Percentiles rank a stretch among this genome's conserved stretches.
Evolutionary conservation across 176 grass and related monocot species (phyloP).

Genomic region (Themeda triandra): DNA sequence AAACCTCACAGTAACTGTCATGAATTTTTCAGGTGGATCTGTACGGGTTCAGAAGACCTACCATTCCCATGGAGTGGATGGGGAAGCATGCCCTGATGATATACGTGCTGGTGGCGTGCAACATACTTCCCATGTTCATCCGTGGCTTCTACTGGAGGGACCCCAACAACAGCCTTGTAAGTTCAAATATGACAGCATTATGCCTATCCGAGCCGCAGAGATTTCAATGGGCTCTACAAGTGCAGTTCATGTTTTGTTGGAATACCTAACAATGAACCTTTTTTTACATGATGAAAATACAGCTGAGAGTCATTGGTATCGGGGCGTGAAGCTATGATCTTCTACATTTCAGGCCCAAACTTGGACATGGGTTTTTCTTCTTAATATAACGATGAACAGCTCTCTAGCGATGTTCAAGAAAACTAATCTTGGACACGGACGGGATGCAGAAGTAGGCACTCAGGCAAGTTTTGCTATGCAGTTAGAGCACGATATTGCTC

Average conservation of each 20-base stretch:
- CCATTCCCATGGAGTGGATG: conserved; percentile 71
- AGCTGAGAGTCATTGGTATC: conserved; percentile 42
- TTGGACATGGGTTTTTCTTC: not conserved
- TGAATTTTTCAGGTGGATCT: conserved; percentile 66
- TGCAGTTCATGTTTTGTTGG: not conserved
- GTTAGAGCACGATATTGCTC: not conserved
- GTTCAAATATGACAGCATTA: conserved; percentile 7
- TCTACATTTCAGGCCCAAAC: not conserved
- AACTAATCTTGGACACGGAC: not conserved
- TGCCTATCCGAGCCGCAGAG: not conserved
- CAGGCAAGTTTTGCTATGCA: not conserved
- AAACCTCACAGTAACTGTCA: not conserved
- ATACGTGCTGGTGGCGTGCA: conserved; percentile 75
- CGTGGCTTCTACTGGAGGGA: conserved; percentile 91
- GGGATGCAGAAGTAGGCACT: not conserved
- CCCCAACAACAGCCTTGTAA: conserved; percentile 87
- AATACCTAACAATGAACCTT: not conserved
- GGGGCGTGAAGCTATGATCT: conserved; percentile 21
- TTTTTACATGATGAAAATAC: not conserved
- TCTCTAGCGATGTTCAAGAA: not conserved
- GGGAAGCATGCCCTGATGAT: conserved; percentile 82
- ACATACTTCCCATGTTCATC: conserved; percentile 81
- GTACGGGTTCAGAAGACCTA: conserved; percentile 55
- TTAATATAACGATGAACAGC: not conserved
- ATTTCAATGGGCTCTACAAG: too few species aligned